Base-by-base conservation (phyloP, 495 filamentous ascomycete genomes). In the Aspergillus taichungensis region DNA sequence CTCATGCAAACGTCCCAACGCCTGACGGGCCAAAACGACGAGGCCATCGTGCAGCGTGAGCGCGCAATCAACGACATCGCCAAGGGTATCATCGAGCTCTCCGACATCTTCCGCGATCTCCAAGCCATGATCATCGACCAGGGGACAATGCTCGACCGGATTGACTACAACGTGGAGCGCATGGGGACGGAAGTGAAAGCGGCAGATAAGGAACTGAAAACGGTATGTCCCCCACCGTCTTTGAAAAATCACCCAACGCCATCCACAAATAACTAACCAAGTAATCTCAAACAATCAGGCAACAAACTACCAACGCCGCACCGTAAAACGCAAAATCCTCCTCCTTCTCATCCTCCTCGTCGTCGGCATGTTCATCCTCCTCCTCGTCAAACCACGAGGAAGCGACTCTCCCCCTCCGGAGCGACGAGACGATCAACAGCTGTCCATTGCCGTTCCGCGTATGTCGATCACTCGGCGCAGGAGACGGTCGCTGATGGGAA, bases 121-220 rank as follows among this genome's bases (percentile, higher is more conserved):
- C 94, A 98, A 58, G 79, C 74, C 13, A 95, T 98, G 89, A 83
- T 98, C 45, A 98, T 98, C 47, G 92, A 98, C 62, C 92, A 98
- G 66, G 92, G 92, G 9, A 96, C 88, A 27, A 88, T 98, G 84
- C 78, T 98, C 14, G 92, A 98, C 66, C 78, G 92, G 31, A 96
- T 98, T 56, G 92, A 98, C 60, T 98, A 95, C 68, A 98, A 98
- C 60, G 85, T 98, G 31, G 92, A 98, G 67, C 74, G 77, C 46
- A 95, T 96, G 88, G 80, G 77, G 9, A 79, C 77, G 18, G 85
- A 96, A 55, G 87, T 97, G 29, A 94, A 95, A 60, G 81, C 74
- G 13, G 92, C 92, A 7, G 88, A 92, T 47, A 91, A 90, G 62
- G 92, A 98, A 65, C 74, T 98, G 43, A 86, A 76, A 50, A 80